phyloP scores from a whole-genome alignment of 192 early-diverging fungal species.

The Backusella tuberculispora region DNA sequence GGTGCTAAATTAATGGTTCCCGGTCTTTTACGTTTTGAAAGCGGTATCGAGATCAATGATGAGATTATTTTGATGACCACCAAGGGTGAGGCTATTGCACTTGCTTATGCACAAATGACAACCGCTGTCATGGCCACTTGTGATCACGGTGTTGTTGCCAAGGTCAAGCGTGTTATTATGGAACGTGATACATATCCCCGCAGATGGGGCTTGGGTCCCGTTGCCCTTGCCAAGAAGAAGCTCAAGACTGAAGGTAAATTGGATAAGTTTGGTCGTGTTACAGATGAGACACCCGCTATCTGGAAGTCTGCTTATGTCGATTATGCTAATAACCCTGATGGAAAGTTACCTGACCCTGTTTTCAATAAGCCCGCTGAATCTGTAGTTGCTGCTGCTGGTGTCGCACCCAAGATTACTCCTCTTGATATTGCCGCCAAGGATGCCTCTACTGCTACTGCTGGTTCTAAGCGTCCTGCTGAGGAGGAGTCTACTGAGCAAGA shows the following conservation, averaged over 20 bases:
- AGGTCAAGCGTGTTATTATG: conserved; percentile 99
- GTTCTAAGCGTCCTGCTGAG: conserved; percentile 47
- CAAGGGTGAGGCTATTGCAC: conserved; percentile 98
- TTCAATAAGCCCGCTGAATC: conserved; percentile 31
- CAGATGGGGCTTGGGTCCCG: conserved; percentile 96
- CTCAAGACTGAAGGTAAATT: conserved; percentile 97
- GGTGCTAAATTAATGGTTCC: conserved; percentile 99
- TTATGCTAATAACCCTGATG: conserved; percentile 50
- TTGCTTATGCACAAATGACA: conserved; percentile 97
- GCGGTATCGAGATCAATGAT: conserved; percentile 94
- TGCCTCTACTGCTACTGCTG: conserved; percentile 24
- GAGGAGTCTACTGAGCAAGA: conserved; percentile 29
- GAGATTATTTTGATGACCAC: conserved; percentile 99
- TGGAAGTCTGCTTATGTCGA: conserved; percentile 88
- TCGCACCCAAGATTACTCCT: conserved; percentile 45
- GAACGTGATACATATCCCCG: conserved; percentile 99
- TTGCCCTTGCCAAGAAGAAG: conserved; percentile 98
- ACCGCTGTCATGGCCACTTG: conserved; percentile 90
- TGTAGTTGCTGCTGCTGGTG: conserved; percentile 37
- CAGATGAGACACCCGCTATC: conserved; percentile 77
- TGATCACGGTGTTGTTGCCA: conserved; percentile 82
- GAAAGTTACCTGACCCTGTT: conserved; percentile 29
- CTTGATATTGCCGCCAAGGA: conserved; percentile 43
- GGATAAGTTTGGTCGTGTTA: conserved; percentile 95
- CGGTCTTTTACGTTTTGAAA: conserved; percentile 94